Evolutionary conservation across 345 rosid genomes (phyloP).

Genomic region (Clarkia xantiana): DNA sequence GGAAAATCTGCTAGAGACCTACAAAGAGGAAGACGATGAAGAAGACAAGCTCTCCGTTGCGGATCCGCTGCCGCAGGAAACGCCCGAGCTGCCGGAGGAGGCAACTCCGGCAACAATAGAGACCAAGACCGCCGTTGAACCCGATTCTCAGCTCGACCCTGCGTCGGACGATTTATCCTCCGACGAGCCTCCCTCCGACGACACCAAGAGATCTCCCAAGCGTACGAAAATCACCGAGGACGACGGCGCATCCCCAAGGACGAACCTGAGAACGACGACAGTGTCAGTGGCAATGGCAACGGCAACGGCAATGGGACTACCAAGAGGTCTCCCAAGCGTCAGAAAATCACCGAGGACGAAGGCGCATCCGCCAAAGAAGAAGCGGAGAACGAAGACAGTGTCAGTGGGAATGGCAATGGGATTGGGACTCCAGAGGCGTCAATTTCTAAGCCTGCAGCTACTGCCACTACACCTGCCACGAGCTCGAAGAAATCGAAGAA

Average conservation of each 20-base stretch:
- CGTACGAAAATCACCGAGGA: constrained; percentile 17
- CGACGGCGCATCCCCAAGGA: constrained; percentile 13
- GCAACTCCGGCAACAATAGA: no score
- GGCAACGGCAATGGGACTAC: no score
- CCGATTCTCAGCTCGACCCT: constrained; percentile 21
- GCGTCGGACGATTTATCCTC: constrained; percentile 53
- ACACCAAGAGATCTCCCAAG: constrained; percentile 43
- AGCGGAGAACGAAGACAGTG: not conserved
- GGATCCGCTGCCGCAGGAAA: not conserved
- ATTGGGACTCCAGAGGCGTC: constrained; percentile 2
- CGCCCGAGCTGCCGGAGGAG: no score
- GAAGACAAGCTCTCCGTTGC: not conserved
- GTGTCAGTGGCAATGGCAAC: no score
- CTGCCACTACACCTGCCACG: constrained; percentile 1
- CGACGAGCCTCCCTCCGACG: constrained; percentile 40
- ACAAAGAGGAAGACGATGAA: constrained; percentile 1
- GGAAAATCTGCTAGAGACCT: not conserved
- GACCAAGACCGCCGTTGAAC: not conserved
- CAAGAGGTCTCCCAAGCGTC: constrained; percentile 35
- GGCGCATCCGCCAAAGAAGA: not conserved
- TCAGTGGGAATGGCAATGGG: no score
- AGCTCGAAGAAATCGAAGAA: constrained; percentile 67
- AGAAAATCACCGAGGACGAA: not conserved
- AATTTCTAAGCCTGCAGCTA: not conserved
- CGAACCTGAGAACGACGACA: not conserved